phyloP scores from a whole-genome alignment of 495 filamentous ascomycete genomes.

The Penicillium atrosanguineum region DNA sequence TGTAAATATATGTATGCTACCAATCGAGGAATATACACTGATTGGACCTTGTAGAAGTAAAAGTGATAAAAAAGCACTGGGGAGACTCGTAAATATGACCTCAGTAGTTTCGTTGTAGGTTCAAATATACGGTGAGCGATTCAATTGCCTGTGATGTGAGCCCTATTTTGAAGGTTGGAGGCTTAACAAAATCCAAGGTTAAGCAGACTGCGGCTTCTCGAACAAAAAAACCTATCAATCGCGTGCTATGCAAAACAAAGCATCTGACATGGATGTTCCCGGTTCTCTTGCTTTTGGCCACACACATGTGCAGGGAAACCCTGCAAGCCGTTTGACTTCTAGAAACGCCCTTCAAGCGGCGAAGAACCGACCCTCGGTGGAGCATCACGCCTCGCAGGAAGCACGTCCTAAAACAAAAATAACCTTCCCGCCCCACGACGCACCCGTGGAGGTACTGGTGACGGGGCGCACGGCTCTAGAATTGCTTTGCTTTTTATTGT shows the following conservation, averaged over 20 bases:
- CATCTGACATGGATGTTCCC: neutral
- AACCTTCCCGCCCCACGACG: neutral
- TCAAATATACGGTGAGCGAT: neutral
- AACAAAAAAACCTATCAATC: neutral
- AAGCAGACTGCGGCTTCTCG: neutral
- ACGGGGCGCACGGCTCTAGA: too few species aligned
- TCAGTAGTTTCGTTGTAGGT: neutral
- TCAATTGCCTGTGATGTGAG: neutral
- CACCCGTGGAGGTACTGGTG: neutral
- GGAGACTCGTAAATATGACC: too few species aligned
- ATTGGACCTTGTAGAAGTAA: neutral
- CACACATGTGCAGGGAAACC: neutral
- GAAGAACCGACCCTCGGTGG: neutral
- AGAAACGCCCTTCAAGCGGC: neutral
- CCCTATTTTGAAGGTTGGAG: neutral
- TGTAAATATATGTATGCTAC: neutral
- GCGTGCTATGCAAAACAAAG: neutral
- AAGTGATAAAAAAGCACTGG: neutral
- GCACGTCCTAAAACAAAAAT: too few species aligned
- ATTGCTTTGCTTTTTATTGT: too few species aligned
- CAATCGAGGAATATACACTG: neutral
- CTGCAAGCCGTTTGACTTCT: neutral
- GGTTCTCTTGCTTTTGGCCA: neutral
- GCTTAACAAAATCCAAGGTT: neutral
- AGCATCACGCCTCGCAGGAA: neutral